Evolutionary conservation across 1,139 yeast genomes (phyloP), one percentile per base, ranked within the genome.

Genomic region (Zygosaccharomyces pseudobailii): DNA sequence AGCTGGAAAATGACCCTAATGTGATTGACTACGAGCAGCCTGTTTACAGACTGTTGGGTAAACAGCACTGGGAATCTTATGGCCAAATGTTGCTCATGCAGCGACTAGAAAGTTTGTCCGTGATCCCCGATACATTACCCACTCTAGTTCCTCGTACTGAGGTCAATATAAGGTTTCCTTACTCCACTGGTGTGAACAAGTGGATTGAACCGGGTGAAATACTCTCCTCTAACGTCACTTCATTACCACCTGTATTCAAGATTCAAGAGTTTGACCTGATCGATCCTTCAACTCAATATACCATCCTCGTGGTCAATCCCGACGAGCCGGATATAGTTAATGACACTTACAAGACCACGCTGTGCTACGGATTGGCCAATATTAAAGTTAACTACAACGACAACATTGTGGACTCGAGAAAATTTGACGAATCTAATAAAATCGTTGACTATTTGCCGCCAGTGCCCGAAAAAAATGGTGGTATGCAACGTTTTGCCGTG

Each of bases 121-220:
- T 88, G 43, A 86, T 94, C 54, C 98, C 98, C 25, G 98, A 92
- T 65, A 89, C 97, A 2, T 66, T 92, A 63, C 94, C 97, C 22
- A 88, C 97, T 0, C 69, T 92, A 49, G 82, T 77, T n/a, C 97
- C 98, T 19, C 71, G 75, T 53, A 94, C 80, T 13, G 87, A 86
- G 45, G 88, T 92, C 7, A 73, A 78, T 45, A 66, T 94, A 42
- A 83, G 80, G 67, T 92, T 92, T 65, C 74, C 79, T 2, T 83
- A 85, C 38, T 87, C 86, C 54, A 80, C 80, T 43, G 74, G 76
- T 47, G 71, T 78, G 20, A 76, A 79, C 49, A 76, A 73, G 53
- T 82, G 87, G 87, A 70, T 90, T 36, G 82, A 77, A 46, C 96
- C 97, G 9, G 98, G 97, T 41, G 72, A 74, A 34, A 58, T 80